Conservation (phyloP, 192 early-diverging fungal species). For the Jimgerdemannia flammicorona region DNA sequence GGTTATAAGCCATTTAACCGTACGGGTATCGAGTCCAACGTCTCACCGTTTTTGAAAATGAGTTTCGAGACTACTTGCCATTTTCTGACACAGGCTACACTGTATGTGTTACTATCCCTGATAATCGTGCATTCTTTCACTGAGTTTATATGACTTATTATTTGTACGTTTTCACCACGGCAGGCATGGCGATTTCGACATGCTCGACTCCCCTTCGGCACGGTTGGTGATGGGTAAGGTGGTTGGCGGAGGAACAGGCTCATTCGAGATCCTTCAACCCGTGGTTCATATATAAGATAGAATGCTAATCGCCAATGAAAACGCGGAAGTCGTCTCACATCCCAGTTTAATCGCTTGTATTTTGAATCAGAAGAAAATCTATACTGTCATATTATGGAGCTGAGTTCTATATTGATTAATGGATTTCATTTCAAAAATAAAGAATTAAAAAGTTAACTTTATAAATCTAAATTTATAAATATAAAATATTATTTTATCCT, state of each 20-base stretch:
- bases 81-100: conserved; percentile 89
- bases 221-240: conserved; percentile 93
- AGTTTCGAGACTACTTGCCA: conserved; percentile 94
- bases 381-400: no score
- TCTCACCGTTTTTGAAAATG: conserved; percentile 97
- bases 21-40: conserved; percentile 87
- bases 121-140: conserved; percentile 4
- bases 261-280: conserved; percentile 82
- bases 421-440: no score
- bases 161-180: conserved; percentile 10
- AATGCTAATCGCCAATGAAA: no score
- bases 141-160: no score
- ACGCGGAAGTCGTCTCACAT: no score
- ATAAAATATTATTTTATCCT: no score
- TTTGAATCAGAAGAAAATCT: no score
- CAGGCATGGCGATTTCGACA: conserved; percentile 81
- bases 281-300: conserved; percentile 14
- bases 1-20: conserved; percentile 98
- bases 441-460: no score
- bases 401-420: no score
- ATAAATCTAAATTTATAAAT: no score
- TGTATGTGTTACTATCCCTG: conserved; percentile 30
- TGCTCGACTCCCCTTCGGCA: conserved; percentile 85
- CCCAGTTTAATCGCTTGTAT: no score
- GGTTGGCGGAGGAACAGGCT: conserved; percentile 88